A percentile compares a stretch with the other conserved stretches of the same genome.
Conservation (phyloP, 1,284 basidiomycete genomes). For the Flammula alnicola region DNA sequence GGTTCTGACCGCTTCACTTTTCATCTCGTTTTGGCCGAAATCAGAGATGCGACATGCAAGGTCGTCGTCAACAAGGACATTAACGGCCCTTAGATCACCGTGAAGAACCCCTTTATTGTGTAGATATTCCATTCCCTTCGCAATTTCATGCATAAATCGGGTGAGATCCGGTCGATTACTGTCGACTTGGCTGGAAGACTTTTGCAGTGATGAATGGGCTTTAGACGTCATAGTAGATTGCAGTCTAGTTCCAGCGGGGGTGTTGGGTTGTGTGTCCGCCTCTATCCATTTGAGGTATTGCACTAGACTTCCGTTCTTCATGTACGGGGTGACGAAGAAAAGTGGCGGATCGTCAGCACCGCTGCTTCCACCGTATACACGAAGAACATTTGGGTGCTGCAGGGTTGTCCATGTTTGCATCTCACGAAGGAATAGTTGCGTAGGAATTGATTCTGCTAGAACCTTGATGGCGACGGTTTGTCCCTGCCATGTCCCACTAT, state of each 20-base stretch:
- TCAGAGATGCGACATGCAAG: conserved; percentile 74
- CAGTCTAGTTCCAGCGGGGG: conserved; percentile 3
- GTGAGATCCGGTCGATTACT: conserved; percentile 26
- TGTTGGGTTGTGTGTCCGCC: conserved; percentile 16
- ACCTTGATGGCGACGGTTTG: conserved; percentile 66
- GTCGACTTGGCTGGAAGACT: neutral
- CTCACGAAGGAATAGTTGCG: conserved; percentile 54
- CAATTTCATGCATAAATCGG: conserved; percentile 69
- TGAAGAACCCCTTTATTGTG: conserved; percentile 68
- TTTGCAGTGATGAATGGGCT: conserved; percentile 10
- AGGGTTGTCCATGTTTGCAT: conserved; percentile 57
- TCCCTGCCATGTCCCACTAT: conserved; percentile 64
- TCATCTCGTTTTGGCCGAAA: conserved; percentile 82
- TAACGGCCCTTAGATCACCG: conserved; percentile 77
- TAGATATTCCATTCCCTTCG: conserved; percentile 77
- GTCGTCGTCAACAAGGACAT: conserved; percentile 73
- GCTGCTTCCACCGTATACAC: conserved; percentile 64
- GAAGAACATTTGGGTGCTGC: conserved; percentile 56
- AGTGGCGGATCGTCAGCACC: conserved; percentile 61
- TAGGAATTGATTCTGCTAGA: conserved; percentile 51
- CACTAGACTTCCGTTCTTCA: conserved; percentile 50
- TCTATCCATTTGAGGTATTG: conserved; percentile 41
- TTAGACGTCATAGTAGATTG: neutral
- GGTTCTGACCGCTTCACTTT: conserved; percentile 65
- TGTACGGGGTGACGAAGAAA: conserved; percentile 73